These are phyloP conservation scores for Cyclotella baltica DNA, from an alignment of 108 stramenopile genomes.

Conservation along the genomic window DNA sequence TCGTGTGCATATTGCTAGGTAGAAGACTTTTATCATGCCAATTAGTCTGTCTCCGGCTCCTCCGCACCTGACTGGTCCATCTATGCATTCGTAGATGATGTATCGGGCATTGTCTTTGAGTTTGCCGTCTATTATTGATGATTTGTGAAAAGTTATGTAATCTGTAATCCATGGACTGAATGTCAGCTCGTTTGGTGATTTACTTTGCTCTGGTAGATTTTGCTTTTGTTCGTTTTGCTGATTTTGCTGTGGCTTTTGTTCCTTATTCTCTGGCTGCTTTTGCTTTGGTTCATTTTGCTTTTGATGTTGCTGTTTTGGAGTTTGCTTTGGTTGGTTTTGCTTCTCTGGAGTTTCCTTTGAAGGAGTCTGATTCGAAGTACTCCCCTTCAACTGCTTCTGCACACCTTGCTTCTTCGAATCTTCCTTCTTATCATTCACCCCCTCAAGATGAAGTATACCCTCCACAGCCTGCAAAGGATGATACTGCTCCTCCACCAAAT, in stretches of 20 bases:
- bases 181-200: not conserved
- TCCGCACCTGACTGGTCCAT: not conserved
- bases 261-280: too few relatives aligned
- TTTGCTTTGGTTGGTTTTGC: too few relatives aligned
- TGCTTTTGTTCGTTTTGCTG: not conserved
- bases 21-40: conserved; percentile 18
- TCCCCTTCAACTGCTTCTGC: too few relatives aligned
- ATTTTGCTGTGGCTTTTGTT: not conserved
- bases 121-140: conserved; percentile 6
- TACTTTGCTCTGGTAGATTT: not conserved
- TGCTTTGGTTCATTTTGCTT: too few relatives aligned
- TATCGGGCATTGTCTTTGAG: not conserved
- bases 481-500: too few relatives aligned
- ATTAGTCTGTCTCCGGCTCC: conserved; percentile 2
- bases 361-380: too few relatives aligned
- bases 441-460: too few relatives aligned
- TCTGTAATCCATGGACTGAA: conserved; percentile 11
- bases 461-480: too few relatives aligned
- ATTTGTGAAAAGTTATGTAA: not conserved
- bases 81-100: conserved; percentile 13
- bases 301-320: too few relatives aligned
- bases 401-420: too few relatives aligned
- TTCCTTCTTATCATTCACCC: too few relatives aligned
- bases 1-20: conserved; percentile 1
- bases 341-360: too few relatives aligned